Evolutionary conservation across 352 stramenopile genomes (phyloP), one percentile per base, ranked within the genome.

Genomic region (Globisporangium perplexum): DNA sequence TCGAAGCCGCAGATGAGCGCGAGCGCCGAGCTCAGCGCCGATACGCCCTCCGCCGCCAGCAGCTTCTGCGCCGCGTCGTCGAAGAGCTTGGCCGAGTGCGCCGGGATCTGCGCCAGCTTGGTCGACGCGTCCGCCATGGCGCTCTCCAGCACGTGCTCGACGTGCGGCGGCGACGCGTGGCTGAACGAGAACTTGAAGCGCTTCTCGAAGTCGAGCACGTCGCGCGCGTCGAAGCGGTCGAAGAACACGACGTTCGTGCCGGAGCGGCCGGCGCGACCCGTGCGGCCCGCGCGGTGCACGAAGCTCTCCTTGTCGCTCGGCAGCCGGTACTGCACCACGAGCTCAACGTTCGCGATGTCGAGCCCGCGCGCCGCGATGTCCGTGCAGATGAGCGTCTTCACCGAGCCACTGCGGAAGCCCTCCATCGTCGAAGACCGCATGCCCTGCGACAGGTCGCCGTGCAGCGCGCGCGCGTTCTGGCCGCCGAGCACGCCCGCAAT

Each of bases 351-450:
- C 38, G 78, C 83, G 53, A 97, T 95, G 46, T 97, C 88, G 8
- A 97, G 76, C 18, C 89, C 89, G 61, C 89, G 81, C 3, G 88
- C 88, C 20, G 88, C 88, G 69, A 96, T 92, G 50, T 97, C 89
- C 30, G 88, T 97, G 59, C 86, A 95, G 46, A 96, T 83, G 3
- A 97, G 64, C 8, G 97, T 97, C 67, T 96, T 91, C 53, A 98
- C 96, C 11, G 84, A 67, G 55, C 96, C 96, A 28, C 81, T 87
- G 47, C 96, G 87, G 83, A 99, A 99, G 20, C 93, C 93, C 41
- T 96, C 86, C 68, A 99, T 94, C 22, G 96, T 99, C n/a, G 92
- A 74, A 62, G 98, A 96, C 55, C 97, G 68, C 68, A 89, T 85
- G 24, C 77, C 78, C 60, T 90, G 77, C 36, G 81, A 90, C 35